Conservation (phyloP, 441 rosid species). For the Gossypium schwendimanii region DNA sequence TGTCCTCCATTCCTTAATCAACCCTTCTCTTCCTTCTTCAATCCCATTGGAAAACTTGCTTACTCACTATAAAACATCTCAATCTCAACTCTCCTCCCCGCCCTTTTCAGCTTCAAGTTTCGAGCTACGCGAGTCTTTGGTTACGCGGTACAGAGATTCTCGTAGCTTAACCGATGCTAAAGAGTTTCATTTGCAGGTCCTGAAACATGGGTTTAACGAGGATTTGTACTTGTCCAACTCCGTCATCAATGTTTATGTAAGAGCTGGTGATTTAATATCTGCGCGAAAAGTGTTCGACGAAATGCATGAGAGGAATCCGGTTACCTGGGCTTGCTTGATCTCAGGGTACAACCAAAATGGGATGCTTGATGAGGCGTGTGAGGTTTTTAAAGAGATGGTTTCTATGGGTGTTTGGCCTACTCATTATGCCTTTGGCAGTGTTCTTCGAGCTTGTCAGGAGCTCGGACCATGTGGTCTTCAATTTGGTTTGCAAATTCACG, state of each 20-base stretch:
- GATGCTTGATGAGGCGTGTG: slow-evolving; percentile 42
- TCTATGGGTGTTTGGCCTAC: slow-evolving; percentile 39
- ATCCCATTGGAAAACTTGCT: slow-evolving; percentile 19
- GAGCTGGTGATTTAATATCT: slow-evolving; percentile 36
- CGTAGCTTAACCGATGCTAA: slow-evolving; percentile 30
- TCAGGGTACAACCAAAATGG: slow-evolving; percentile 60
- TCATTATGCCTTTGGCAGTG: slow-evolving; percentile 64
- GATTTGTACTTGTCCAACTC: slow-evolving; percentile 63
- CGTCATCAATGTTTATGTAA: slow-evolving; percentile 44
- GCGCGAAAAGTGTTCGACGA: slow-evolving; percentile 62
- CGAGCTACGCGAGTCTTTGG: slow-evolving; percentile 29
- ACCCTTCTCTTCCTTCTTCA: slow-evolving; percentile 18
- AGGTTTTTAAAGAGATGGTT: slow-evolving; percentile 46
- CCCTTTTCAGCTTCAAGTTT: slow-evolving; percentile 7
- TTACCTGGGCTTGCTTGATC: slow-evolving; percentile 76
- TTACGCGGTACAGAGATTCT: slow-evolving; percentile 25
- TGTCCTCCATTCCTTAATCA: slow-evolving; percentile 6
- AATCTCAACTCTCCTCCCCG: neutral
- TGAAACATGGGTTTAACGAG: slow-evolving; percentile 40
- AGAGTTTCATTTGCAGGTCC: slow-evolving; percentile 36
- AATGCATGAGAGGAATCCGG: slow-evolving; percentile 47
- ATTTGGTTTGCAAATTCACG: slow-evolving; percentile 73
- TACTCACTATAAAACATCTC: slow-evolving; percentile 18
- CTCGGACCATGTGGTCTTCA: slow-evolving; percentile 29
- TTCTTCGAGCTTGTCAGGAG: slow-evolving; percentile 62